Evolutionary conservation across 1,284 basidiomycete genomes (phyloP), one percentile per base, ranked within the genome.

Genomic region (Cryptococcus wingfieldii): DNA sequence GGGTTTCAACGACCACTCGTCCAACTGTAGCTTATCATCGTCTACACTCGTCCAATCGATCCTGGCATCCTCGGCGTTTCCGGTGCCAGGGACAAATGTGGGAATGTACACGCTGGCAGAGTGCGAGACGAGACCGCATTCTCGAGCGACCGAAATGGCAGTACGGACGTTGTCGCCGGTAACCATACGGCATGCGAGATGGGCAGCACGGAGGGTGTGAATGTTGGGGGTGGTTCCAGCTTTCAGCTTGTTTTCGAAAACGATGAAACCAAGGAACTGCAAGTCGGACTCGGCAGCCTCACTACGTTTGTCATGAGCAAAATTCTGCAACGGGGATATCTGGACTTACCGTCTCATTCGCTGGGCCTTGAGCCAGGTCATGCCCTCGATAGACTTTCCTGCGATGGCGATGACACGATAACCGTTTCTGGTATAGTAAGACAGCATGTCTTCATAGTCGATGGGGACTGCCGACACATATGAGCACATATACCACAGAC

Each of bases 241-340:
- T 75, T 99, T 99, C 61, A 99, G 81, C 78, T 97, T 93, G 80
- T 99, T 99, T 77, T 99, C 96, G 70, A 99, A 99, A 54, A 99
- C 94, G 70, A 98, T 88, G 45, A 99, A 80, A 6, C 96, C 96
- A 13, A 98, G 83, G 80, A 99, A 99, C 49, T 86, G 86, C 9
- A 99, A 80, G 41, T 85, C 85, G 12, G 86, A 89, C 74, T 99
- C 96, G 18, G 93, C 95, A 77, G 95, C 90, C 71, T 98, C 95
- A 39, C 90, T 93, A 41, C 27, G 19, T 27, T 19, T 38, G 65
- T 13, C 0, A 50, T 55, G 25, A 70, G 50, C 51, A 27, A 19
- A 8, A 10, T 16, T 8, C 28, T 12, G 25, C 38, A 38, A 45
- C 19, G 18, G 10, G 5, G 16, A 38, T 5, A 28, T 12, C 25